Evolutionary conservation across 805 yeast species (phyloP).

Genomic region (Scheffersomyces coipomensis): DNA sequence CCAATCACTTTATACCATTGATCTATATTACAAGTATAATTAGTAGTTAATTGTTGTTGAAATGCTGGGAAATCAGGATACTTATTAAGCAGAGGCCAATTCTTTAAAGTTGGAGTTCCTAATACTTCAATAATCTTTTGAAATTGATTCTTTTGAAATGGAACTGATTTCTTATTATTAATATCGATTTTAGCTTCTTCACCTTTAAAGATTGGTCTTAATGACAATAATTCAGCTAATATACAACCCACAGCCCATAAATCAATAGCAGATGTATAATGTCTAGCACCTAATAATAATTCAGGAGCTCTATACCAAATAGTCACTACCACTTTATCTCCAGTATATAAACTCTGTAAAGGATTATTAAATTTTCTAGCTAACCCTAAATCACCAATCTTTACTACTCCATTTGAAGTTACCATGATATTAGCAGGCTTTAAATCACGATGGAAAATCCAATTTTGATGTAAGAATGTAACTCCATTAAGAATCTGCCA

Average conservation of each 20-base stretch:
- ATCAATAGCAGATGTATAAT: conserved; percentile 90
- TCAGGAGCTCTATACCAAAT: conserved; percentile 98
- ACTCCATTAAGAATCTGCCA: conserved; percentile 95
- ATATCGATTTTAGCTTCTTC: conserved; percentile 94
- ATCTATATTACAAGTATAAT: conserved; percentile 66
- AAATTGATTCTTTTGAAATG: conserved; percentile 91
- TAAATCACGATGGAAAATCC: conserved; percentile 93
- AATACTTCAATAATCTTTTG: conserved; percentile 88
- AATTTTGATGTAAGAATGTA: conserved; percentile 86
- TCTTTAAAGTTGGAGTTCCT: conserved; percentile 79
- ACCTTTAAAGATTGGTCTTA: conserved; percentile 94
- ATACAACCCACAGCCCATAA: conserved; percentile 97
- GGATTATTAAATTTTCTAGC: conserved; percentile 88
- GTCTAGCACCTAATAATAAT: conserved; percentile 82
- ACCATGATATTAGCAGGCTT: conserved; percentile 99
- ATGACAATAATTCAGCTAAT: conserved; percentile 82
- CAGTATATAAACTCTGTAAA: conserved; percentile 80
- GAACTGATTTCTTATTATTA: conserved; percentile 79
- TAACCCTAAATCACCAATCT: conserved; percentile 92
- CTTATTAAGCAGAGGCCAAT: conserved; percentile 75
- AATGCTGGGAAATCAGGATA: conserved; percentile 75
- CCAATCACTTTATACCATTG: conserved; percentile 88
- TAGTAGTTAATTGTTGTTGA: conserved; percentile 49
- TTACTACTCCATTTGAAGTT: conserved; percentile 82
- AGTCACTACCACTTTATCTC: conserved; percentile 95